These are phyloP conservation scores for Cotoneaster glaucophyllus DNA, from an alignment of 306 rosid species.

Conservation along the genomic window DNA sequence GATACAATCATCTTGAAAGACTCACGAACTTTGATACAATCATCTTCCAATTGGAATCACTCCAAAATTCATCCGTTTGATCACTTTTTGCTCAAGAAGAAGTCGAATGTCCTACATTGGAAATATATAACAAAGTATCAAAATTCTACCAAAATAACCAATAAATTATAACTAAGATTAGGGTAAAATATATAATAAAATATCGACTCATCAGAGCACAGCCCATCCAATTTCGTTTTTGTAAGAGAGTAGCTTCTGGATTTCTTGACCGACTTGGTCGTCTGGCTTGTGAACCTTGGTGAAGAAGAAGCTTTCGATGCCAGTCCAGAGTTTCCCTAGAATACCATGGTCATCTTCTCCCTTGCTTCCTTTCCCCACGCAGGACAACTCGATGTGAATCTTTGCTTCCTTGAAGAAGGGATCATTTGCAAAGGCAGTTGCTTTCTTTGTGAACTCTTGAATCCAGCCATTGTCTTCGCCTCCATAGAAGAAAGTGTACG, in stretches of 20 bases:
- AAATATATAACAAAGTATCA: too few relatives aligned
- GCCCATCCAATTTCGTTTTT: conserved; percentile 54
- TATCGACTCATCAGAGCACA: too few relatives aligned
- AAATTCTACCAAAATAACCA: too few relatives aligned
- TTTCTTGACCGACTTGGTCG: too few relatives aligned
- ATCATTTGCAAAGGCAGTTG: conserved; percentile 33
- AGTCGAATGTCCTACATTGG: too few relatives aligned
- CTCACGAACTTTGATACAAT: too few relatives aligned
- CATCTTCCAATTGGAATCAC: too few relatives aligned
- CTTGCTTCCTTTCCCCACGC: conserved; percentile 20
- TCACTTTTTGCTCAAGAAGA: too few relatives aligned
- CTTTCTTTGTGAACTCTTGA: conserved; percentile 43
- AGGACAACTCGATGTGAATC: conserved; percentile 30
- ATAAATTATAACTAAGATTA: too few relatives aligned
- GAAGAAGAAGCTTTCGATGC: conserved; percentile 25
- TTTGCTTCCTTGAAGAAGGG: conserved; percentile 26
- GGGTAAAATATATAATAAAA: too few relatives aligned
- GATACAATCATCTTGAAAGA: too few relatives aligned
- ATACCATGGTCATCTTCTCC: conserved; percentile 25
- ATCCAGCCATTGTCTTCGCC: conserved; percentile 52
- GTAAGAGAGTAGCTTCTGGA: conserved; percentile 24
- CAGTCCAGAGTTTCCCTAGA: conserved; percentile 37
- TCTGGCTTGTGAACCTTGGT: neutral
- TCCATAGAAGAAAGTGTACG: conserved; percentile 55
- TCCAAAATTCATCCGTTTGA: too few relatives aligned